Evolutionary conservation across 1,139 yeast genomes (phyloP), one percentile per base, ranked within the genome.

Genomic region (Geotrichum histeridarum): DNA sequence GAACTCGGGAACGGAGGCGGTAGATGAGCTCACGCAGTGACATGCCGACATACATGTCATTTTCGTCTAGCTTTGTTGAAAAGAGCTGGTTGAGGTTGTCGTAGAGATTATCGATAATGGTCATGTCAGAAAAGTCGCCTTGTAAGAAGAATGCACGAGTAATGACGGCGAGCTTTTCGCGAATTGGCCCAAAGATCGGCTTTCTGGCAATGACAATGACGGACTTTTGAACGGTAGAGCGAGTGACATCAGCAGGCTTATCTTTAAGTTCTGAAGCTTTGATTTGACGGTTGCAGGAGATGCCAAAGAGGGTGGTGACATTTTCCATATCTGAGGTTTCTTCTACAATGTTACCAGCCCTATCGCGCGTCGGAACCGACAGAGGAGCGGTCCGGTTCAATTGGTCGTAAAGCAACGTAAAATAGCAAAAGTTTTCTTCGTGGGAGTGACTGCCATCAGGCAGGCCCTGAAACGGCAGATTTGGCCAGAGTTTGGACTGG

Each of bases 361-460:
- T 63, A 43, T 70, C 69, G 8, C 71, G 63, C 14, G 57, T 57
- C 33, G 70, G 70, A 27, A 78, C 76, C 38, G 80, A 72, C 54
- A 76, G 80, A 9, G 73, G 70, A n/a, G 83, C 77, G 42, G 67
- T 69, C 32, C 76, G 73, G 41, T 73, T 72, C 33, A 74, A 71
- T 55, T 82, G 83, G 65, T 89, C 90, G 66, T 83, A 86, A 12
- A 86, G 78, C 53, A 93, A 72, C 37, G 95, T 90, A 71, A 93
- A 93, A 67, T 89, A 89, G 41, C 96, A 86, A 66, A 90, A 90
- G 2, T 96, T 91, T 68, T 93, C 98, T 67, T 90, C 95, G 65
- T 84, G 93, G 50, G 81, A 75, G 69, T 93, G 99, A 1, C 95
- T 85, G 1, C 99, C 99, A 69, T 93, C 99, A 0, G 99, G 99